Percentiles rank a stretch among this genome's conserved stretches.
These are phyloP conservation scores for Ogataea allantospora DNA, from an alignment of 805 yeast species.

Conservation along the genomic window DNA sequence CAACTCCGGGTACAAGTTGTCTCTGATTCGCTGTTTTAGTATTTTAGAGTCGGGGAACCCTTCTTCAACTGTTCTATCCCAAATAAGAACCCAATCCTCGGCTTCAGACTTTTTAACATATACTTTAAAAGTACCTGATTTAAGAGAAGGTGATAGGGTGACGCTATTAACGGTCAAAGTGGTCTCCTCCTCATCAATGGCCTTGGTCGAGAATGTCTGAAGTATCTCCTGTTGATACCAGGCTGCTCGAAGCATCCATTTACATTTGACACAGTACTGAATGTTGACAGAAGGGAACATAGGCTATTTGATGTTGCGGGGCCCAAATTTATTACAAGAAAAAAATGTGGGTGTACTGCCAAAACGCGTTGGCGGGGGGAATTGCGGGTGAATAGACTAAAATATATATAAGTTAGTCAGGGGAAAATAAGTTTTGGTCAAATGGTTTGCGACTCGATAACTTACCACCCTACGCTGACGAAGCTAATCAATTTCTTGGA, in stretches of 20 bases:
- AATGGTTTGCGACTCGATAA: constrained; percentile 67
- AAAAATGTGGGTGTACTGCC: constrained; percentile 1
- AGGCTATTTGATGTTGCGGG: constrained; percentile 12
- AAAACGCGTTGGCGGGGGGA: constrained; percentile 4
- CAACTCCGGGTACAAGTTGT: constrained; percentile 51
- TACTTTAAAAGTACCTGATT: constrained; percentile 61
- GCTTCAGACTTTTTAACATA: constrained; percentile 37
- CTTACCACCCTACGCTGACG: constrained; percentile 70
- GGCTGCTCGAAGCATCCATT: constrained; percentile 84
- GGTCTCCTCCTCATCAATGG: constrained; percentile 34
- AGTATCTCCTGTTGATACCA: constrained; percentile 86
- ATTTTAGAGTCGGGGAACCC: constrained; percentile 89
- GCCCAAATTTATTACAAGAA: neutral
- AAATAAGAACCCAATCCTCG: constrained; percentile 39
- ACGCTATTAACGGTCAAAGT: constrained; percentile 49
- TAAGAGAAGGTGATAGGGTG: constrained; percentile 43
- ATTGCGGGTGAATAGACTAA: constrained; percentile 11
- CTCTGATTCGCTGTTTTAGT: constrained; percentile 65
- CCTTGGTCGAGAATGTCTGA: constrained; percentile 59
- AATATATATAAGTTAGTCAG: constrained; percentile 4
- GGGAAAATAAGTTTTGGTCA: neutral
- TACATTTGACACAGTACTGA: constrained; percentile 77
- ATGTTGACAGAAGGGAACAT: constrained; percentile 63
- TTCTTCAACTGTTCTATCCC: constrained; percentile 61
- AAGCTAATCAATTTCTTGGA: constrained; percentile 65